A percentile compares a stretch with the other conserved stretches of the same genome.
Evolutionary conservation across 345 rosid species (phyloP).

Genomic region (Erysimum cheiranthoides): DNA sequence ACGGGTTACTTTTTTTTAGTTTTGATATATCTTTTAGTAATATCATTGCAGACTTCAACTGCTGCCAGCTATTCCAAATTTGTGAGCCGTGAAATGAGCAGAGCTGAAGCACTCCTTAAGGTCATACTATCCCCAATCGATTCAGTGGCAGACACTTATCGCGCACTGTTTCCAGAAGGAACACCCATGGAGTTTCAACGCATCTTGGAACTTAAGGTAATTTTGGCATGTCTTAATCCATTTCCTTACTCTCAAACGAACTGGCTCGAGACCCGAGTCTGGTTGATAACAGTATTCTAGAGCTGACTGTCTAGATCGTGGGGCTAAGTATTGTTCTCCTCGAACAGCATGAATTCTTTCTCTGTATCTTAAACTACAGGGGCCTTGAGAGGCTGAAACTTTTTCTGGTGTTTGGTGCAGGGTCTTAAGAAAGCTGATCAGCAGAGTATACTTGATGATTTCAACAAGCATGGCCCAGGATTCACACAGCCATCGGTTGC

Average conservation of each 20-base stretch:
- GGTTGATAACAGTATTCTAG: constrained; percentile 12
- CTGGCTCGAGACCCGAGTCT: background rate
- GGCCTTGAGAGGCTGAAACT: background rate
- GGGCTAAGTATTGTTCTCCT: background rate
- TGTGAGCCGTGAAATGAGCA: constrained; percentile 99
- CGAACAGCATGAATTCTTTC: background rate
- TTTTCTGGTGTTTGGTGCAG: constrained; percentile 48
- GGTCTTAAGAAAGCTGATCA: constrained; percentile 93
- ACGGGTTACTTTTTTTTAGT: background rate
- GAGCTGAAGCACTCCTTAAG: constrained; percentile 99
- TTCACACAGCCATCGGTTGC: constrained; percentile 54
- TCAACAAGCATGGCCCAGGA: constrained; percentile 82
- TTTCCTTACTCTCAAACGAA: background rate
- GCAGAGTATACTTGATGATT: constrained; percentile 86
- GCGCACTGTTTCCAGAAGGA: constrained; percentile 97
- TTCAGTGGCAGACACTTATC: constrained; percentile 96
- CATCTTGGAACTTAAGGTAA: constrained; percentile 91
- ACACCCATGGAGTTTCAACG: constrained; percentile 99
- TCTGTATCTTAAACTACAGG: background rate
- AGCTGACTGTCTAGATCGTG: background rate
- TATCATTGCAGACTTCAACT: constrained; percentile 63
- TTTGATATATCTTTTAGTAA: background rate
- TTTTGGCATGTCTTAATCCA: background rate
- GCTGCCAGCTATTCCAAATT: constrained; percentile 94
- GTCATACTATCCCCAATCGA: constrained; percentile 95